A percentile compares a stretch with the other conserved stretches of the same genome.
Evolutionary conservation across 2,329 filamentous ascomycete genomes (phyloP).

Genomic region (Colletotrichum neosansevieriae): DNA sequence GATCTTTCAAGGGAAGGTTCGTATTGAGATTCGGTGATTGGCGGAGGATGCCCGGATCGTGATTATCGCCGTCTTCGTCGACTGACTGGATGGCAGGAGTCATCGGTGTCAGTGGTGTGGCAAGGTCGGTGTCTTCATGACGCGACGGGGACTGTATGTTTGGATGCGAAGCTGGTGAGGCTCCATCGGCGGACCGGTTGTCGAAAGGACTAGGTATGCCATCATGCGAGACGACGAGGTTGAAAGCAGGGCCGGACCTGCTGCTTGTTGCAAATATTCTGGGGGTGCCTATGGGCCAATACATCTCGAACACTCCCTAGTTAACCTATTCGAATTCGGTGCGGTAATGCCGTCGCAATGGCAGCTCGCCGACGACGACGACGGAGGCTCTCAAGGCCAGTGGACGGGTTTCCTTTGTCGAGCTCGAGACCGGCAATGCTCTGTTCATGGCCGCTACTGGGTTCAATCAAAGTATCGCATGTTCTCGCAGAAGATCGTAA

Average conservation of each 20-base stretch:
- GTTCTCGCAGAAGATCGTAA: constrained; percentile 6
- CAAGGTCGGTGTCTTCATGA: constrained; percentile 52
- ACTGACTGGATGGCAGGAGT: constrained; percentile 71
- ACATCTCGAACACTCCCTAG: constrained; percentile 69
- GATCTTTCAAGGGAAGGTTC: constrained; percentile 66
- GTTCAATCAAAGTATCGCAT: constrained; percentile 18
- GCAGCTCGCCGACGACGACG: constrained; percentile 10
- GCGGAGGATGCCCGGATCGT: constrained; percentile 46
- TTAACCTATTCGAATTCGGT: neutral
- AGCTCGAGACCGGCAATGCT: constrained; percentile 17
- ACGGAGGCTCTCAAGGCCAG: constrained; percentile 5
- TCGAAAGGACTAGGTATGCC: constrained; percentile 60
- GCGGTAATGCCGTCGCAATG: constrained; percentile 20
- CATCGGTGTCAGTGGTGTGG: constrained; percentile 59
- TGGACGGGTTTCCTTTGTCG: constrained; percentile 27
- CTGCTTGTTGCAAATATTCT: constrained; percentile 84
- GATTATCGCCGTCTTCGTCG: constrained; percentile 62
- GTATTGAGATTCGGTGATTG: constrained; percentile 46
- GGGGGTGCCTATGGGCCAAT: constrained; percentile 90
- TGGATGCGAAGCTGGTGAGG: constrained; percentile 43
- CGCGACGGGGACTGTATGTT: constrained; percentile 44
- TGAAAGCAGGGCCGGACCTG: constrained; percentile 65
- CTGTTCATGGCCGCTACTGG: constrained; percentile 36
- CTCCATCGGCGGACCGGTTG: constrained; percentile 46
- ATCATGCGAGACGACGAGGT: constrained; percentile 69